A percentile compares a stretch with the other conserved stretches of the same genome.
phyloP scores from a whole-genome alignment of 2,329 filamentous ascomycete genomes.

The Alternaria solani region DNA sequence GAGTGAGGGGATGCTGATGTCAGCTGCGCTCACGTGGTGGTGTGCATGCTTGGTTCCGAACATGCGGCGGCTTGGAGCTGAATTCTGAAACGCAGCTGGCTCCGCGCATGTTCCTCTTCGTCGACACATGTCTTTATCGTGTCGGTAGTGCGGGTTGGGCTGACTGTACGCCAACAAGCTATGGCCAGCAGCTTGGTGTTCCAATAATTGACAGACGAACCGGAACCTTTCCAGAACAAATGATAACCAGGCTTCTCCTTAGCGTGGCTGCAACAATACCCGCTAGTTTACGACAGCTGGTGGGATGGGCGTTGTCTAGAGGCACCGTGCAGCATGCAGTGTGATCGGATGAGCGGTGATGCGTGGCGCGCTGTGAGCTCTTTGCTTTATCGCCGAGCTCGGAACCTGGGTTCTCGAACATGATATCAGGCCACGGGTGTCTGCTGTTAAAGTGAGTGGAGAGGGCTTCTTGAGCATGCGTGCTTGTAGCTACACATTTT shows the following conservation, averaged over 20 bases:
- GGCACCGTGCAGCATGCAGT: slow-evolving; percentile 3
- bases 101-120: background rate
- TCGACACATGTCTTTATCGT: background rate
- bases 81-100: background rate
- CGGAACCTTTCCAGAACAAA: background rate
- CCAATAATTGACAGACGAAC: background rate
- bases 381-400: slow-evolving; percentile 1
- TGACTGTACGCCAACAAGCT: background rate
- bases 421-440: background rate
- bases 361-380: slow-evolving; percentile 5
- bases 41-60: background rate
- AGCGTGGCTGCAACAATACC: background rate
- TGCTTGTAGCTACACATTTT: background rate
- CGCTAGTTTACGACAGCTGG: background rate
- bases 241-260: background rate
- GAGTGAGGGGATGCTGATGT: background rate
- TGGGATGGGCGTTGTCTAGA: background rate
- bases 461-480: fast-evolving
- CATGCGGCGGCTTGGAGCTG: background rate
- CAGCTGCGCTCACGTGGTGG: slow-evolving; percentile 1
- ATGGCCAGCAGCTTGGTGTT: background rate
- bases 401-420: background rate
- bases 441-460: fast-evolving
- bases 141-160: background rate
- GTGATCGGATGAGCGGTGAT: background rate